These are phyloP conservation scores for Dactylellina parvicollis DNA, from an alignment of 2,329 filamentous ascomycete genomes.

Conservation along the genomic window DNA sequence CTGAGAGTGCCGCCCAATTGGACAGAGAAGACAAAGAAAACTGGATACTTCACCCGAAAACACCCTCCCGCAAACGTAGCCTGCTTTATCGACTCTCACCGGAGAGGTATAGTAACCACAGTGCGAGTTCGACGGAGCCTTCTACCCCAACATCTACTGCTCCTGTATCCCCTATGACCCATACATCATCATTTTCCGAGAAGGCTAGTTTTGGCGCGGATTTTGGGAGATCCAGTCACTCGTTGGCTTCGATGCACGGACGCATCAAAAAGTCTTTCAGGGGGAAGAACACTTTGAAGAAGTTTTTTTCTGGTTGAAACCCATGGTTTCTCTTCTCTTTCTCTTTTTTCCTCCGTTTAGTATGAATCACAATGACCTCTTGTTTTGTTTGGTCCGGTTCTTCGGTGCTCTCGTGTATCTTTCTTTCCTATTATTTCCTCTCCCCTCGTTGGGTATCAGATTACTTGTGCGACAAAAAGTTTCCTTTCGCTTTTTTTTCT, in stretches of 20 bases:
- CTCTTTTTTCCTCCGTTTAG: neutral
- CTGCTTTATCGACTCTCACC: slow-evolving; percentile 38
- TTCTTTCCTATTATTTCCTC: slow-evolving; percentile 4
- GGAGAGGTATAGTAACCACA: slow-evolving; percentile 23
- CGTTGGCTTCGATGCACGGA: slow-evolving; percentile 45
- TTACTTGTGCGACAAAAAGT: slow-evolving; percentile 29
- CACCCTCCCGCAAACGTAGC: slow-evolving; percentile 27
- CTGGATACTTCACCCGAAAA: slow-evolving; percentile 27
- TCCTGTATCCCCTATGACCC: slow-evolving; percentile 39
- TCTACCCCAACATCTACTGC: slow-evolving; percentile 37
- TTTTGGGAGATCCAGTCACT: slow-evolving; percentile 37
- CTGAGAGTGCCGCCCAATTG: neutral
- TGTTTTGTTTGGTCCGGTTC: slow-evolving; percentile 9
- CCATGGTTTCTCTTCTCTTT: slow-evolving; percentile 1
- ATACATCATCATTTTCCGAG: slow-evolving; percentile 42
- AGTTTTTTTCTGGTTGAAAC: slow-evolving; percentile 36
- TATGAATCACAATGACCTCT: slow-evolving; percentile 17
- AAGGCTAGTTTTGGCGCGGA: slow-evolving; percentile 33
- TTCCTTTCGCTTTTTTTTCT: slow-evolving; percentile 9
- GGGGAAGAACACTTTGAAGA: slow-evolving; percentile 35
- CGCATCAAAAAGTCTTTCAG: slow-evolving; percentile 48
- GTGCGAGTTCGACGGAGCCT: slow-evolving; percentile 31
- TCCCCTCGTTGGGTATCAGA: slow-evolving; percentile 38
- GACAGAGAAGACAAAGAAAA: slow-evolving; percentile 47
- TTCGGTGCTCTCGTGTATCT: slow-evolving; percentile 6